Evolutionary conservation across 352 stramenopile genomes (phyloP), one percentile per base, ranked within the genome.

Genomic region (Pythium insidiosum): DNA sequence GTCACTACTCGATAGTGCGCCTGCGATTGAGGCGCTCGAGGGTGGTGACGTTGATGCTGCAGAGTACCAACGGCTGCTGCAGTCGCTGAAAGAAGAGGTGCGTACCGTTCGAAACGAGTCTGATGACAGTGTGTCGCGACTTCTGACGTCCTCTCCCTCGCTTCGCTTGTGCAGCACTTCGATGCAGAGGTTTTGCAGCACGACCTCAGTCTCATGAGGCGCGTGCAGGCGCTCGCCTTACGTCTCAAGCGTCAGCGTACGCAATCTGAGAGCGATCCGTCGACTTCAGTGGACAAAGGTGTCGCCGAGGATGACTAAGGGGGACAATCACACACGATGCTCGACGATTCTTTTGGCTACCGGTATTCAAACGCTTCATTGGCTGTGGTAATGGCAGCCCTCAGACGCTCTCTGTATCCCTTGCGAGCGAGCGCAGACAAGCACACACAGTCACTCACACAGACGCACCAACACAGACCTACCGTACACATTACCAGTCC

Each of bases 191-290:
- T 66, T 2, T 24, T 84, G 11, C 50, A 63, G 34, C 54, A 71
- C 44, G 76, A 85, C 37, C 23, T 82, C 42, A 72, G 54, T n/a
- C 69, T 88, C 23, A 53, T 85, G 30, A 66, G 71, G 15, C 66
- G 73, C 38, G 58, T 86, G 23, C 66, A 86, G 25, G 64, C 62
- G 22, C 63, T 88, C 13, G 51, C 62, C 4, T 85, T 79, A 55
- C 40, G 50, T 9, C 48, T 31, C 16, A 74, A 72, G 34, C 29
- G 63, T 11, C 41, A 60, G 44, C 56, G 46, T 10, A 54, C 38
- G 2, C 42, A 63, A 39, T 55, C 16, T 31, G 57, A 6, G 16
- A n/a, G n/a, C n/a, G n/a, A n/a, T n/a, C n/a, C n/a, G n/a, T n/a
- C n/a, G n/a, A n/a, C n/a, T n/a, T n/a, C n/a, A n/a, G n/a, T 33